Evolutionary conservation across 306 rosid species (phyloP), one percentile per base, ranked within the genome.

Genomic region (Ceratonia siliqua): DNA sequence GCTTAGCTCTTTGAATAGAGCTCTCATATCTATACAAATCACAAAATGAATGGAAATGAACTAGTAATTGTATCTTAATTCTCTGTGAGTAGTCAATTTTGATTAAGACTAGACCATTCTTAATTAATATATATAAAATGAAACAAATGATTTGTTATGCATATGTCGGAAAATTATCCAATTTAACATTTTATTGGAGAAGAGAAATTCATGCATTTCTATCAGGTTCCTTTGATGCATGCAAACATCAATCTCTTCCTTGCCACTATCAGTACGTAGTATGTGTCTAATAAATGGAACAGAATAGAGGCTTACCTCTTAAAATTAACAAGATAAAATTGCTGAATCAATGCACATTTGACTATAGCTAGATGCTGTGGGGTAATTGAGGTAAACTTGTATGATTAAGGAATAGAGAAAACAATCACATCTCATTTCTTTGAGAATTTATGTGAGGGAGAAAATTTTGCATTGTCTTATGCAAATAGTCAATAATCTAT

Each of bases 381-480:
- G 38, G 18, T 38, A 32, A 20, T 73, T 68, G 64, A 28, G 28
- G 28, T 17, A 27, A 59, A 49, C 32, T 38, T 33, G 2, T 18
- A 21, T 3, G 74, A 80, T 32, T 53, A 50, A 66, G 69, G 14
- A 27, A 36, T 22, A 46, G 17, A 57, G 38, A 74, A 46, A 38
- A 71, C 24, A 28, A 55, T 27, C 53, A 25, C 30, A 46, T 72
- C 56, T 68, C 74, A 79, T 70, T 78, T 63, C 75, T 78, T 71
- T 79, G 77, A 68, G 64, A 69, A 65, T 75, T 52, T 69, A 76
- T n/a, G 86, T 39, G 59, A 73, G 45, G 24, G 77, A 58, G 81
- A 84, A 61, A 72, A 83, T 42, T 39, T 49, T 75, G 72, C 80
- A 58, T 66, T 78, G 41, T 64, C 73, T 80, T 84, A 76, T 78